Conservation (phyloP, 768 basidiomycete genomes). For the Dentipellis sp. region DNA sequence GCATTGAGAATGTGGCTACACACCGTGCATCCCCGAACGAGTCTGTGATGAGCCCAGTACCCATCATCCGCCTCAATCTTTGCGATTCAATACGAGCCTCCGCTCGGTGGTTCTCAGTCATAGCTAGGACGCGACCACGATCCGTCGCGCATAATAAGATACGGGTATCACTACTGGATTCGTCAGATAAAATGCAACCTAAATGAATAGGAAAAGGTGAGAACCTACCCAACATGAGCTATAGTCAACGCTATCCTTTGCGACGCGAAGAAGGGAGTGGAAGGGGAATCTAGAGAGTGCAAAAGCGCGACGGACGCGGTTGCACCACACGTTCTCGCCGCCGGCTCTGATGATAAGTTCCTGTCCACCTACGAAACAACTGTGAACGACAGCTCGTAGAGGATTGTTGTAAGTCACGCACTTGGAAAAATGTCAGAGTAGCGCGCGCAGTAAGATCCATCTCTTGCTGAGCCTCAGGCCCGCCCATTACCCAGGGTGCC, state of each 20-base stretch:
- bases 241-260: slow-evolving; percentile 71
- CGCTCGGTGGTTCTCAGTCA: slow-evolving; percentile 96
- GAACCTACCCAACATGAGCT: slow-evolving; percentile 80
- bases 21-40: slow-evolving; percentile 90
- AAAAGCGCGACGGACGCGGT: slow-evolving; percentile 87
- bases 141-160: slow-evolving; percentile 73
- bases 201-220: not conserved
- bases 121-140: slow-evolving; percentile 64
- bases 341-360: slow-evolving; percentile 55
- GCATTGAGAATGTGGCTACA: slow-evolving; percentile 12
- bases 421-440: slow-evolving; percentile 82
- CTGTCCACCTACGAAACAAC: slow-evolving; percentile 52
- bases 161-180: slow-evolving; percentile 65
- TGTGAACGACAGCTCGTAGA: slow-evolving; percentile 1
- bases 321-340: slow-evolving; percentile 74
- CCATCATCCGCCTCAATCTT: slow-evolving; percentile 83
- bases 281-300: slow-evolving; percentile 81
- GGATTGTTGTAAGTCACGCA: slow-evolving; percentile 23
- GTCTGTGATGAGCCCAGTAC: slow-evolving; percentile 82
- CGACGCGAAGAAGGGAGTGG: slow-evolving; percentile 77
- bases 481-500: slow-evolving; percentile 46
- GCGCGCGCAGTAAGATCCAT: slow-evolving; percentile 79
- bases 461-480: slow-evolving; percentile 16
- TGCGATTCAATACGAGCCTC: slow-evolving; percentile 82
- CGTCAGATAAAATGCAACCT: not conserved